Base-by-base conservation (phyloP, 371 early-diverging fungal genomes). In the Mortierella sp. region DNA sequence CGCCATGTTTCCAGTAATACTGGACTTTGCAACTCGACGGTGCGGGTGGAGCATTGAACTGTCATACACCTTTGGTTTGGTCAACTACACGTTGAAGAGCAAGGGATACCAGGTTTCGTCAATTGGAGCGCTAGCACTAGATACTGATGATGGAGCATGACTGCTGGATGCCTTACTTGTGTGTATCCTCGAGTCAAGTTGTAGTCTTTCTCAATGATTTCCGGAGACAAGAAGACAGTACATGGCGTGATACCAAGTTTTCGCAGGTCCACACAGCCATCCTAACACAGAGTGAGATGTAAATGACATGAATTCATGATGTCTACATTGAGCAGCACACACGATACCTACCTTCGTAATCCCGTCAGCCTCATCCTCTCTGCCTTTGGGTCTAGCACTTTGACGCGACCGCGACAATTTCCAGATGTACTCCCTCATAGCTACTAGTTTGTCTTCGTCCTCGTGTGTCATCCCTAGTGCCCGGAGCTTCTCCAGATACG, bases 381-480 rank as follows among this genome's bases (percentile, higher is more conserved):
- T 50, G 24, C 64, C 70, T 50, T 74, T 80, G 17, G 71, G 62
- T 27, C 79, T 56, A 3, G 67, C 69, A 40, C 85, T 87, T 54
- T 80, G 63, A 24, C 86, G 85, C 13, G 87, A 67, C 39, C 85
- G 83, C 6, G 91, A 87, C 17, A 89, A 82, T 69, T 94, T 95
- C 60, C 83, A 89, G 17, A 92, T 86, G 61, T 90, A 94, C 46
- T 93, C 91, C 57, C 93, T 85, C 90, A 95, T 86, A 13, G 80
- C 82, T 13, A 83, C 79, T 7, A 94, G 82, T 54, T 90, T 92
- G 54, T 86, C 86, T 74, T 90, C 91, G 60, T 94, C 94, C 27
- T 93, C 92, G 8, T 73, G 69, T 1, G 90, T 83, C 92, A 94
- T 92, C 2, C 93, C 93, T n/a, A 92, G 78, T 16, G 82, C 83